Evolutionary conservation across 306 rosid species (phyloP).

Genomic region (Trifolium pratense): DNA sequence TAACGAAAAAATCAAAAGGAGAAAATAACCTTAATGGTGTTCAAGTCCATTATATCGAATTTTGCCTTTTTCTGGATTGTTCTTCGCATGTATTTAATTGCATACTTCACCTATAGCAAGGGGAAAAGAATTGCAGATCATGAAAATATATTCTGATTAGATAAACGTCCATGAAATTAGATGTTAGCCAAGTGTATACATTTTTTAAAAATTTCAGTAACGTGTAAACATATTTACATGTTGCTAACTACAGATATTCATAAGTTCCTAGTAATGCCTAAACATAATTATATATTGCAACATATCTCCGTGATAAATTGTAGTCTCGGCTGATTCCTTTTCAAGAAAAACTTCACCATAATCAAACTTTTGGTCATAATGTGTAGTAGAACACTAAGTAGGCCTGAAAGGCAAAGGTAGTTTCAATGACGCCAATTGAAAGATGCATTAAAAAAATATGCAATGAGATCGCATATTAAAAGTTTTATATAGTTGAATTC

Average conservation of each 20-base stretch:
- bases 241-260: too few relatives aligned
- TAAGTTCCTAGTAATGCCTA: too few relatives aligned
- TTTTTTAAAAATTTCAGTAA: too few relatives aligned
- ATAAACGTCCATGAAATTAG: too few relatives aligned
- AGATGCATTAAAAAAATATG: constrained; percentile 30
- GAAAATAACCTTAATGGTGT: constrained; percentile 71
- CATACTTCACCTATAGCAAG: constrained; percentile 76
- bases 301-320: too few relatives aligned
- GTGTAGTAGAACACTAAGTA: background rate
- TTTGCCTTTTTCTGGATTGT: constrained; percentile 93
- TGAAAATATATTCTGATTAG: too few relatives aligned
- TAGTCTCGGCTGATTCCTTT: too few relatives aligned
- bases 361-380: too few relatives aligned
- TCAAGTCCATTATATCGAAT: constrained; percentile 85
- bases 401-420: background rate
- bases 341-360: too few relatives aligned
- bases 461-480: constrained; percentile 11
- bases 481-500: background rate
- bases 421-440: background rate
- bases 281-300: too few relatives aligned
- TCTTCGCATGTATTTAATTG: constrained; percentile 91
- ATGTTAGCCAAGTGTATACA: too few relatives aligned
- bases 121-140: background rate
- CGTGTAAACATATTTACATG: too few relatives aligned
- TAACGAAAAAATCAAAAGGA: background rate